These are phyloP conservation scores for Erysimum cheiri DNA, from an alignment of 441 rosid genomes.

Conservation along the genomic window DNA sequence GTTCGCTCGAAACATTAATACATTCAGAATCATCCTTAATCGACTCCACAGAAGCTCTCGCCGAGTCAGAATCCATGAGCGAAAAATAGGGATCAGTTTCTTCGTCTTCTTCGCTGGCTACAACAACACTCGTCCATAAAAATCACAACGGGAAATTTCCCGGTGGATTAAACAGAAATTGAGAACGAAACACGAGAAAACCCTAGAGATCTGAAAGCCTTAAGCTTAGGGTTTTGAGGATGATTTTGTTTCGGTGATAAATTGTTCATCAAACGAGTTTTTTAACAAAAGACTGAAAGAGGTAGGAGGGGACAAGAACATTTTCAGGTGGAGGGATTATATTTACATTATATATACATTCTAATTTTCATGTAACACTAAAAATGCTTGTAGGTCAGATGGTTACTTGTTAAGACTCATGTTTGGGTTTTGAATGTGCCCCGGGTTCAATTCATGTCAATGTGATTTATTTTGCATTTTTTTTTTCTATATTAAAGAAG, in stretches of 20 bases:
- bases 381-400: background rate
- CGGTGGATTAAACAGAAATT: slow-evolving; percentile 12
- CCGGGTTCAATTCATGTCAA: no score
- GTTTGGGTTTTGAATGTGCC: no score
- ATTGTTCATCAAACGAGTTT: background rate
- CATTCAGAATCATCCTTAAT: slow-evolving; percentile 41
- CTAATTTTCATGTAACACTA: fast-evolving
- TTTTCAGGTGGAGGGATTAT: background rate
- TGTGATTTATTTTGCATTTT: no score
- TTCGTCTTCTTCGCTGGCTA: slow-evolving; percentile 54
- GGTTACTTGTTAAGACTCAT: background rate
- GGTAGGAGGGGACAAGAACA: slow-evolving; percentile 27
- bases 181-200: slow-evolving; percentile 32
- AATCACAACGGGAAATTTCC: slow-evolving; percentile 43
- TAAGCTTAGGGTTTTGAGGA: slow-evolving; percentile 52
- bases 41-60: slow-evolving; percentile 32
- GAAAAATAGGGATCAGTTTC: slow-evolving; percentile 37
- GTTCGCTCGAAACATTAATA: slow-evolving; percentile 29
- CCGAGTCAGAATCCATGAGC: slow-evolving; percentile 39
- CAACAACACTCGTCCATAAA: slow-evolving; percentile 40
- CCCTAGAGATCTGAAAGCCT: slow-evolving; percentile 54
- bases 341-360: background rate
- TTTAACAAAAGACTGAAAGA: slow-evolving; percentile 6
- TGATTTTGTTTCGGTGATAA: slow-evolving; percentile 18
- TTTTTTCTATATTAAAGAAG: no score